Evolutionary conservation across 331 rosid species (phyloP).

Genomic region (Quercus phellos): DNA sequence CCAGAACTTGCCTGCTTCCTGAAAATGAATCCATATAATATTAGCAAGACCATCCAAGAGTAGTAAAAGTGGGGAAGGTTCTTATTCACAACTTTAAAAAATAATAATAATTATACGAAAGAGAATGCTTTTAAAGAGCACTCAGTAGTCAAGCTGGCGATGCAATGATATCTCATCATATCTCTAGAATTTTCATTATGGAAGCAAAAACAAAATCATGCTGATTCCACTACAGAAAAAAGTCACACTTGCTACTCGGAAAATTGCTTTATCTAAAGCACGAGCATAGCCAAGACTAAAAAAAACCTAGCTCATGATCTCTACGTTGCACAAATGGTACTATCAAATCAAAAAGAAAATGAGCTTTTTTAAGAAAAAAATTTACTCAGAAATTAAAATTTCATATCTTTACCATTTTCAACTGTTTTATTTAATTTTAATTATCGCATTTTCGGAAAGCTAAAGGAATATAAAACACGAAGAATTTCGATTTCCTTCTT

Average conservation of each 20-base stretch:
- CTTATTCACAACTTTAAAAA: neutral
- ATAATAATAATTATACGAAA: neutral
- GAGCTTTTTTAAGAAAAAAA: neutral
- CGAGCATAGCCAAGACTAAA: neutral
- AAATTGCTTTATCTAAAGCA: constrained; percentile 14
- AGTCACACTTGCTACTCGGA: constrained; percentile 25
- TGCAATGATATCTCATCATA: constrained; percentile 37
- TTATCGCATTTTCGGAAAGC: neutral
- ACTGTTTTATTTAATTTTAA: neutral
- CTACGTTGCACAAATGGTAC: neutral
- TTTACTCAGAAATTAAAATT: neutral
- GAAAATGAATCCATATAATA: constrained; percentile 31
- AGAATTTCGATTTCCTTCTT: neutral
- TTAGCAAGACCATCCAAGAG: constrained; percentile 23
- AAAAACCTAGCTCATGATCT: neutral
- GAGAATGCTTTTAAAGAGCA: neutral
- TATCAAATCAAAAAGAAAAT: neutral
- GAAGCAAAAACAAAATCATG: constrained; percentile 34
- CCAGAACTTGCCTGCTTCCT: constrained; percentile 48
- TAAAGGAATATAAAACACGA: neutral
- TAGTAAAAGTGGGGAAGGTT: constrained; percentile 9
- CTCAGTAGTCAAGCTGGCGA: constrained; percentile 8
- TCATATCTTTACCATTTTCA: neutral
- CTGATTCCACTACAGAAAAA: constrained; percentile 31
- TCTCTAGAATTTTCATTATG: constrained; percentile 23